Percentiles rank a stretch among this genome's conserved stretches.
Evolutionary conservation across 805 yeast species (phyloP).

Genomic region (Blastobotrys muscicola): DNA sequence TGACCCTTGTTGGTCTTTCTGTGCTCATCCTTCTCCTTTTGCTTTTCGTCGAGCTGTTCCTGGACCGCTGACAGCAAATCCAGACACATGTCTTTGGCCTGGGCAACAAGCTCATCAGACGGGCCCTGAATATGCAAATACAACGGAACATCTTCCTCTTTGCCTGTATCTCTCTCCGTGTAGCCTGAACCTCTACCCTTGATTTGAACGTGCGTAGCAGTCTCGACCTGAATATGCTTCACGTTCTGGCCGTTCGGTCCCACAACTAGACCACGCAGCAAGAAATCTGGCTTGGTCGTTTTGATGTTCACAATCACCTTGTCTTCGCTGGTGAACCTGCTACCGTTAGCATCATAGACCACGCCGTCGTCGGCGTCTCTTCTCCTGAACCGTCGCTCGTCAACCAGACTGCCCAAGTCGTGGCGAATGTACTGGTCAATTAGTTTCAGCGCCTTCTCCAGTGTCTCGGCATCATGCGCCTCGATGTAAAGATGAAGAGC

Average conservation of each 20-base stretch:
- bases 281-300: slow-evolving; percentile 16
- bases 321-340: slow-evolving; percentile 5
- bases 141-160: slow-evolving; percentile 26
- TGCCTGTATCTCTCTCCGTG: slow-evolving; percentile 23
- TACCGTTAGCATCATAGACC: slow-evolving; percentile 1
- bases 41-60: slow-evolving; percentile 13
- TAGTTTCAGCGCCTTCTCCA: slow-evolving; percentile 54
- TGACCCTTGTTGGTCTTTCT: not conserved
- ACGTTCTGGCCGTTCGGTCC: slow-evolving; percentile 29
- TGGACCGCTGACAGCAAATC: slow-evolving; percentile 22
- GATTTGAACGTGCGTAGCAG: slow-evolving; percentile 26
- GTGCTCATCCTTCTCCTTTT: not conserved
- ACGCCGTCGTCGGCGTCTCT: slow-evolving; percentile 11
- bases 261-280: slow-evolving; percentile 26
- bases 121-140: slow-evolving; percentile 23
- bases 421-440: slow-evolving; percentile 43
- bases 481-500: slow-evolving; percentile 40
- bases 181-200: slow-evolving; percentile 30
- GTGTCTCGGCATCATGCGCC: slow-evolving; percentile 39
- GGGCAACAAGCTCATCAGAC: slow-evolving; percentile 14
- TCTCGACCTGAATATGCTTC: slow-evolving; percentile 27
- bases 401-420: slow-evolving; percentile 22
- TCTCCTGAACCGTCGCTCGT: slow-evolving; percentile 21
- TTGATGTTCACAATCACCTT: not conserved
- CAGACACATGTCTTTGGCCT: slow-evolving; percentile 21